Evolutionary conservation across 768 basidiomycete species (phyloP).

Genomic region (Tephrocybe sp.): DNA sequence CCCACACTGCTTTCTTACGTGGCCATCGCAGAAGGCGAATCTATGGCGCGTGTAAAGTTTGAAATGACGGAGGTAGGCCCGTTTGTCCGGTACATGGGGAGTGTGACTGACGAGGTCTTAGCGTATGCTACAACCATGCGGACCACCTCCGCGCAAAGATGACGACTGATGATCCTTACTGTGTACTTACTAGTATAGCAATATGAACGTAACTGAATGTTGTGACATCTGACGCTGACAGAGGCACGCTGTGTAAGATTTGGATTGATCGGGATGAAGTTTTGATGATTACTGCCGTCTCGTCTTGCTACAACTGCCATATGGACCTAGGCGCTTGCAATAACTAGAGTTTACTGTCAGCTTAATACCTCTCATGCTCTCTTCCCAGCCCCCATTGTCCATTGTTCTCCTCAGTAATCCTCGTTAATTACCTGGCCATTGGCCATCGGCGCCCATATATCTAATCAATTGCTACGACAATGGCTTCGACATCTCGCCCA

Average conservation of each 20-base stretch:
- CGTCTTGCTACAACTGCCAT: constrained; percentile 1
- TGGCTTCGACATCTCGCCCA: constrained; percentile 12
- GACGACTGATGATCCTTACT: constrained; percentile 50
- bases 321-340: constrained; percentile 10
- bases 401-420: constrained; percentile 1
- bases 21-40: constrained; percentile 91
- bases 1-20: constrained; percentile 82
- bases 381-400: constrained; percentile 4
- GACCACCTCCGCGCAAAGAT: constrained; percentile 87
- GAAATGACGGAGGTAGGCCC: constrained; percentile 89
- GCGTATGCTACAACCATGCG: constrained; percentile 95
- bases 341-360: constrained; percentile 12
- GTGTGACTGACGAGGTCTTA: constrained; percentile 26
- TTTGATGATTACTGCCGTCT: background rate
- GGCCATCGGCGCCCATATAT: constrained; percentile 12
- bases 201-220: background rate
- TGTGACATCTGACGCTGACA: constrained; percentile 13
- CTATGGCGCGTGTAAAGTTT: constrained; percentile 85
- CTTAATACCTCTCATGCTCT: constrained; percentile 1
- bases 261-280: constrained; percentile 14
- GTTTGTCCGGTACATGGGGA: constrained; percentile 7
- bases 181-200: constrained; percentile 1
- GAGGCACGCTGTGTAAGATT: constrained; percentile 3
- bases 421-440: background rate
- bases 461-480: constrained; percentile 12